phyloP scores from a whole-genome alignment of 768 basidiomycete genomes.

The Amylocystis lapponica region DNA sequence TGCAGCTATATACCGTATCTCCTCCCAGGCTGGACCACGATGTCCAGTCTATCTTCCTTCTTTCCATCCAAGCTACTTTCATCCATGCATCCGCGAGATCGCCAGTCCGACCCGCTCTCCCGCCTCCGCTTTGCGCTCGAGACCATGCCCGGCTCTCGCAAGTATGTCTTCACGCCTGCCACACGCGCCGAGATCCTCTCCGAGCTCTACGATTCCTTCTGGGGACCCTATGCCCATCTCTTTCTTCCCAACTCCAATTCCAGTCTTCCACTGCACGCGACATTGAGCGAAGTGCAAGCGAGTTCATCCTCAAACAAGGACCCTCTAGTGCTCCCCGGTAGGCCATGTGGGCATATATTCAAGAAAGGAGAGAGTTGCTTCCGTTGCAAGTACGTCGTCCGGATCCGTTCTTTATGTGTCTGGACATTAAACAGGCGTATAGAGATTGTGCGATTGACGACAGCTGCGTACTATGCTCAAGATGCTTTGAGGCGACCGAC shows the following conservation, averaged over 20 bases:
- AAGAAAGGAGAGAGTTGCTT: conserved; percentile 90
- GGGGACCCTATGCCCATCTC: conserved; percentile 67
- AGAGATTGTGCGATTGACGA: conserved; percentile 92
- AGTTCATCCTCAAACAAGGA: conserved; percentile 54
- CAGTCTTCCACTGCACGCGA: conserved; percentile 54
- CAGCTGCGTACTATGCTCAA: conserved; percentile 83
- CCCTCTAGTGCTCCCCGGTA: conserved; percentile 56
- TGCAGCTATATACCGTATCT: too few species aligned
- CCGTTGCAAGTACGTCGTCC: conserved; percentile 77
- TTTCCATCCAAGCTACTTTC: conserved; percentile 45
- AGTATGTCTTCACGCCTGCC: conserved; percentile 68
- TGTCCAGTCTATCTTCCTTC: conserved; percentile 41
- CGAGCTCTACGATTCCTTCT: conserved; percentile 77
- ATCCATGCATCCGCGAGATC: conserved; percentile 51
- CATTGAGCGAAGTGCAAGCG: conserved; percentile 67
- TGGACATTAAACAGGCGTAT: too few species aligned
- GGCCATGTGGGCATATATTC: conserved; percentile 81
- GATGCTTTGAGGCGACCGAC: conserved; percentile 85
- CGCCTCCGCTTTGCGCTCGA: conserved; percentile 74
- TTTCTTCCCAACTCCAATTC: conserved; percentile 66
- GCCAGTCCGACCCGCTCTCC: conserved; percentile 56
- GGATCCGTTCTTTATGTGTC: background rate
- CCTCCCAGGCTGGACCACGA: conserved; percentile 17
- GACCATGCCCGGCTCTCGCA: conserved; percentile 74
- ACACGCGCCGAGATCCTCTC: conserved; percentile 78